Conservation (phyloP, 371 early-diverging fungal species). For the Lichtheimia hyalospora region DNA sequence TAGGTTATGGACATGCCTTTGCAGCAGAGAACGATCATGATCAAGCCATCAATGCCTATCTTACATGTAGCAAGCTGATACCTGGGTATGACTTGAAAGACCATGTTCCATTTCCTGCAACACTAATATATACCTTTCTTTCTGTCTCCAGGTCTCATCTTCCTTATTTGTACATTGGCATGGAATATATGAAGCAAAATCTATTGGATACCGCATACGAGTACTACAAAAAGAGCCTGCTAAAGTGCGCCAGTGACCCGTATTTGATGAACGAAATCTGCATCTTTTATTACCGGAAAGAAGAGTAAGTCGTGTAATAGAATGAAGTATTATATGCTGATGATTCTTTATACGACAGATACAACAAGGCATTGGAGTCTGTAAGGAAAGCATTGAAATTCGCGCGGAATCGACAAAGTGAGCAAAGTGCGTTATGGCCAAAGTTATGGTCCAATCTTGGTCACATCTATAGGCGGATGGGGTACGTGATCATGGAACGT, state of each 20-base stretch:
- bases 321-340: neutral
- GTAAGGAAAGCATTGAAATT: slow-evolving; percentile 54
- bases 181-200: slow-evolving; percentile 68
- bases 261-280: slow-evolving; percentile 71
- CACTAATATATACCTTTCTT: neutral
- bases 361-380: slow-evolving; percentile 49
- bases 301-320: slow-evolving; percentile 38
- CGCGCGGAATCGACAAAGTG: slow-evolving; percentile 42
- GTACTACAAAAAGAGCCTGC: slow-evolving; percentile 52
- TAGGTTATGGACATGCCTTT: slow-evolving; percentile 82
- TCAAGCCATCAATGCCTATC: slow-evolving; percentile 75
- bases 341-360: slow-evolving; percentile 34
- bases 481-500: neutral
- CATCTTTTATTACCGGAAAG: slow-evolving; percentile 54
- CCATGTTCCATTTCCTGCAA: neutral
- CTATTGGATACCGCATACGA: slow-evolving; percentile 54
- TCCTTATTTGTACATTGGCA: slow-evolving; percentile 72
- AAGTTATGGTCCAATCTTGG: slow-evolving; percentile 71
- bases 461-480: slow-evolving; percentile 56
- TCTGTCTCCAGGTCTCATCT: slow-evolving; percentile 61
- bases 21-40: slow-evolving; percentile 75
- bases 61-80: slow-evolving; percentile 57
- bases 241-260: slow-evolving; percentile 63
- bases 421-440: slow-evolving; percentile 51
- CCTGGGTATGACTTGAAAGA: slow-evolving; percentile 54